phyloP scores from a whole-genome alignment of 176 grass and related monocot genomes.

The Alloteropsis semialata region DNA sequence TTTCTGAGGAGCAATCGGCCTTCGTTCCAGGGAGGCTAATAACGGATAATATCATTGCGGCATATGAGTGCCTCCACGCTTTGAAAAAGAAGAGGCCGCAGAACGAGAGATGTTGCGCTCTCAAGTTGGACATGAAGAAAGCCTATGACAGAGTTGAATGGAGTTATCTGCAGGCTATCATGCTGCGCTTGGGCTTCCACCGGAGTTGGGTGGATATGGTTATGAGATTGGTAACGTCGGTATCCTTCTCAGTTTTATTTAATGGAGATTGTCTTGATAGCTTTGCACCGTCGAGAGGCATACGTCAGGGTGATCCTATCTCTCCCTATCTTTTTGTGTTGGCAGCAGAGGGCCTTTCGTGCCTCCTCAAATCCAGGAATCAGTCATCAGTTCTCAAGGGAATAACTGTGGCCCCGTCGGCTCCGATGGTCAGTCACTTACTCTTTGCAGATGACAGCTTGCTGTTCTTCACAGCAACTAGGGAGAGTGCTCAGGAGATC shows the following conservation, averaged over 20 bases:
- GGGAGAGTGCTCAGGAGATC: not conserved
- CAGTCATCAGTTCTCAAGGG: not conserved
- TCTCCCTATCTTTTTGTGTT: not conserved
- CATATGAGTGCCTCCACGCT: not conserved
- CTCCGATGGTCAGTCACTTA: not conserved
- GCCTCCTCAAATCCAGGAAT: not conserved
- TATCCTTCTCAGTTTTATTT: not conserved
- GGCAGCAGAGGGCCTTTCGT: not conserved
- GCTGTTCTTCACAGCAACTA: too few species aligned
- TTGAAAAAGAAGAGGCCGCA: not conserved
- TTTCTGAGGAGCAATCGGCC: too few species aligned
- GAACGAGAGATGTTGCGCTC: not conserved
- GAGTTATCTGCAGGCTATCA: not conserved
- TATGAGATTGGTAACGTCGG: not conserved
- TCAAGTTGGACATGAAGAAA: not conserved
- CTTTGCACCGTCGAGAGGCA: not conserved
- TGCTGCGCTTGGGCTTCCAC: not conserved
- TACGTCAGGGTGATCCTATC: not conserved
- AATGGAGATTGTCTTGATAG: not conserved
- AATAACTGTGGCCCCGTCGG: not conserved
- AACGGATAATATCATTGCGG: not conserved
- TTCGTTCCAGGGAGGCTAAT: not conserved
- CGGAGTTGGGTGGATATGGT: not conserved
- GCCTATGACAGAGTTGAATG: not conserved
- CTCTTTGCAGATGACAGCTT: too few species aligned